Evolutionary conservation across 2,329 filamentous ascomycete species (phyloP), one percentile per base, ranked within the genome.

Genomic region (Fusarium setosum): DNA sequence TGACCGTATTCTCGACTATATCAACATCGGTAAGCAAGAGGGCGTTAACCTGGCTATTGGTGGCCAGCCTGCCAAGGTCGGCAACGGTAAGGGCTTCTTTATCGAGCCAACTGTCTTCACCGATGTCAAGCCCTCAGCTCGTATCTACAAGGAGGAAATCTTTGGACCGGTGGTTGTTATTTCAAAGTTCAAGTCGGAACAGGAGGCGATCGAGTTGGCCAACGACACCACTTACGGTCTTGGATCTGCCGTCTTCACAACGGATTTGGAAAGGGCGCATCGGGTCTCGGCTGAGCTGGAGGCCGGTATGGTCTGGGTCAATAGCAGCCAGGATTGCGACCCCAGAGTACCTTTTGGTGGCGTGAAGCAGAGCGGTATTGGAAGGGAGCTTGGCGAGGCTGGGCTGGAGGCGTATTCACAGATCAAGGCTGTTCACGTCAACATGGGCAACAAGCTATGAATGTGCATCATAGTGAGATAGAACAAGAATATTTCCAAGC

Each of bases 351-450:
- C 49, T 26, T 58, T 58, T 10, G 49, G 54, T 3, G 34, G 38
- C 13, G 55, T 54, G 3, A 54, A 54, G 23, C 31, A 54, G 29
- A 58, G 48, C 12, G 55, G 40, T 4, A 54, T 54, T 38, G 38
- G 49, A 8, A 20, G 55, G 18, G 55, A 58, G 20, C 20, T 58
- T 4, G 40, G 49, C 5, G 38, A 58, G 9, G 29, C 32, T 2
- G 49, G 31, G 5, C 12, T 54, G 3, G 34, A 45, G 32, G 55
- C 38, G 9, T 47, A 40, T 23, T 38, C 41, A 10, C 13, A 44
- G 23, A n/a, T 45, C 23, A 58, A 47, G 55, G 38, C 31, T 12
- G 26, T 54, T 12, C 31, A 40, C 23, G 18, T 45, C 8, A 40
- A 58, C 34, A 58, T 47, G 52, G 38, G 49, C 12, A 55, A 50